Evolutionary conservation across 305 asterid genomes (phyloP), one percentile per base, ranked within the genome.

Genomic region (Fraxinus floribunda): DNA sequence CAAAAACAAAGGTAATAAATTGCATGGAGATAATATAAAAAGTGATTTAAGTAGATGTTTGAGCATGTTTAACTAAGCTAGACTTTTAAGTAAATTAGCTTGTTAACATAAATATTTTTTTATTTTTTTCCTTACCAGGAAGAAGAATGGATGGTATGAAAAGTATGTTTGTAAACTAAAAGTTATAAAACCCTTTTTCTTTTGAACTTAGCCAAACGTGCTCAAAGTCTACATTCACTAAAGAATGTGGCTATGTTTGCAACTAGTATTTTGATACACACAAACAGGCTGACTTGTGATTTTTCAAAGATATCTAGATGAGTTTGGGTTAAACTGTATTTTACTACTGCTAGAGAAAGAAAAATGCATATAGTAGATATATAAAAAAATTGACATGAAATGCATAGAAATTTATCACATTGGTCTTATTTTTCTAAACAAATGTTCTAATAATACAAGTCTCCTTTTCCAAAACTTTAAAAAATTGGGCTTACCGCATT

Each of bases 1-100:
- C 79, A 46, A 93, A 93, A 87, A 29, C 87, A 7, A 91, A 89
- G 98, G 98, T 92, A 62, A 22, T 62, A 62, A 22, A n/a, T 55
- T 55, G 66, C 26, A 18, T n/a, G 66, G 66, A 55, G 24, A 55
- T 55, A 55, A 55, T n/a, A n/a, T n/a, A 18, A 55, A 55, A 55
- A 5, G 26, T 5, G 66, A 55, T n/a, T 55, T 18, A 5, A 55
- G 26, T 15, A 49, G 60, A 49, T 49, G 60, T 49, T 49, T 49
- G 60, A 49, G 60, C 22, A 15, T 49, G 60, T 15, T 49, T 4
- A 15, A 16, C 60, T 49, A 49, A 16, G 71, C 55, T 75, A 32
- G 76, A 57, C 68, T n/a, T 20, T 18, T 6, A 18, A 60, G 4
- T 9, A 62, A 62, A 62, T 22, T 20, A 62, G 71, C 13, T 60